These are phyloP conservation scores for Fraxinus floribunda DNA, from an alignment of 305 asterid species.

Conservation along the genomic window DNA sequence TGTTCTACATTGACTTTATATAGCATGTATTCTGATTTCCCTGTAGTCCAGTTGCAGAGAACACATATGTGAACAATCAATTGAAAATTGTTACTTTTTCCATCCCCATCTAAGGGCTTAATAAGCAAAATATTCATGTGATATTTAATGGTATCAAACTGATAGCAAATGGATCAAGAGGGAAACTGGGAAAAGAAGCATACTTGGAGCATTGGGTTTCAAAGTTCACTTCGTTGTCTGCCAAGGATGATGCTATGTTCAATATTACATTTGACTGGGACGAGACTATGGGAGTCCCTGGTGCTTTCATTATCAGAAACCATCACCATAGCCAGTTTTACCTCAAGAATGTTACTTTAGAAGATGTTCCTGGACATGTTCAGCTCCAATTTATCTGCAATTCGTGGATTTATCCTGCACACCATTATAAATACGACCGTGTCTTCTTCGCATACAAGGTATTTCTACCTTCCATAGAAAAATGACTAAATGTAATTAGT, in stretches of 20 bases:
- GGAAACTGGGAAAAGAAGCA: constrained; percentile 64
- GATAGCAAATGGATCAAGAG: constrained; percentile 41
- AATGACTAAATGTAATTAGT: neutral
- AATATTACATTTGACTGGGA: constrained; percentile 59
- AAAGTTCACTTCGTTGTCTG: constrained; percentile 53
- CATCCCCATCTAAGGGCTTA: neutral
- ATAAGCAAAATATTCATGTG: neutral
- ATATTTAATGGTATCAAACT: neutral
- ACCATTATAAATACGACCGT: constrained; percentile 58
- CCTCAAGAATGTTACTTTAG: constrained; percentile 63
- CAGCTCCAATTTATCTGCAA: constrained; percentile 65
- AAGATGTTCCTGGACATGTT: constrained; percentile 67
- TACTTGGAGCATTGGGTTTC: constrained; percentile 56
- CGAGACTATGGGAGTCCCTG: constrained; percentile 67
- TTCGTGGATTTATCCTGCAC: constrained; percentile 86
- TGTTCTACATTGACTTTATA: neutral
- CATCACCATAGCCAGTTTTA: constrained; percentile 71
- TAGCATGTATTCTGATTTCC: neutral
- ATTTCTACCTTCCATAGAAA: neutral
- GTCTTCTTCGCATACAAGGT: constrained; percentile 74
- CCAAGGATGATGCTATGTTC: constrained; percentile 46
- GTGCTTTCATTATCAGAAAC: constrained; percentile 67
- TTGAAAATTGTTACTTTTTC: neutral
- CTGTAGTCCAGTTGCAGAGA: neutral
- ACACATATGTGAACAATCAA: neutral